These are phyloP conservation scores for Neonectria sp. DNA, from an alignment of 2,329 filamentous ascomycete species.

Conservation along the genomic window DNA sequence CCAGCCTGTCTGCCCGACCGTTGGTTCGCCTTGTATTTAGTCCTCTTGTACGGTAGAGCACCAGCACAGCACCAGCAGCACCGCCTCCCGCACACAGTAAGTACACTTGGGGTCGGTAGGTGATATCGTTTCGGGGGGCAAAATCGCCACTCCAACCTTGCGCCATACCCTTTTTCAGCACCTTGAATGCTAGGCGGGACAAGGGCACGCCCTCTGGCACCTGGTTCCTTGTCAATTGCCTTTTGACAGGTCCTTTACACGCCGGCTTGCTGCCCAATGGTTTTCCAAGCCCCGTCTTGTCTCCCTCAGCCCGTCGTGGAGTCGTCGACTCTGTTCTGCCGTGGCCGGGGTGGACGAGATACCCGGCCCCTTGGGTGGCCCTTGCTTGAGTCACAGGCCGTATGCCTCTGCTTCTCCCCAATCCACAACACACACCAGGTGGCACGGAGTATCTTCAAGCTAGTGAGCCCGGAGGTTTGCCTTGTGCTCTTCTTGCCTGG, in stretches of 20 bases:
- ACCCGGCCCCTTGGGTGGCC: slow-evolving; percentile 37
- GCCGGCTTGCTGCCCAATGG: slow-evolving; percentile 45
- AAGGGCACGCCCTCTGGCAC: not conserved
- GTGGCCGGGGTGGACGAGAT: slow-evolving; percentile 32
- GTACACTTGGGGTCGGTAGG: slow-evolving; percentile 4
- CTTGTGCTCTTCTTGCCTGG: slow-evolving; percentile 36
- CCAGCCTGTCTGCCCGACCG: slow-evolving; percentile 22
- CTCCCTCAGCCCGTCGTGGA: slow-evolving; percentile 31
- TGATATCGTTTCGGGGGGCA: not conserved
- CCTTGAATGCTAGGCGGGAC: slow-evolving; percentile 14
- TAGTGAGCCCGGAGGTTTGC: slow-evolving; percentile 32
- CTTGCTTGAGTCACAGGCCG: slow-evolving; percentile 41
- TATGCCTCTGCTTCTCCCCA: slow-evolving; percentile 6
- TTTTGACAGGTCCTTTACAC: slow-evolving; percentile 15
- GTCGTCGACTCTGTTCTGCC: slow-evolving; percentile 32
- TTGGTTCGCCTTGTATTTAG: slow-evolving; percentile 39
- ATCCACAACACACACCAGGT: slow-evolving; percentile 4
- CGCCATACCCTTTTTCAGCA: not conserved
- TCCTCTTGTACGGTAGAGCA: not conserved
- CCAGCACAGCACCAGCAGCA: not conserved
- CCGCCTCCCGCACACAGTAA: not conserved
- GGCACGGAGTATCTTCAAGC: not conserved
- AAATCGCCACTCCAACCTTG: slow-evolving; percentile 9
- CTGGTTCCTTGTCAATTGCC: not conserved
- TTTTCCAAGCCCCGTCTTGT: slow-evolving; percentile 37